Evolutionary conservation across 305 asterid species (phyloP).

Genomic region (Vinca major): DNA sequence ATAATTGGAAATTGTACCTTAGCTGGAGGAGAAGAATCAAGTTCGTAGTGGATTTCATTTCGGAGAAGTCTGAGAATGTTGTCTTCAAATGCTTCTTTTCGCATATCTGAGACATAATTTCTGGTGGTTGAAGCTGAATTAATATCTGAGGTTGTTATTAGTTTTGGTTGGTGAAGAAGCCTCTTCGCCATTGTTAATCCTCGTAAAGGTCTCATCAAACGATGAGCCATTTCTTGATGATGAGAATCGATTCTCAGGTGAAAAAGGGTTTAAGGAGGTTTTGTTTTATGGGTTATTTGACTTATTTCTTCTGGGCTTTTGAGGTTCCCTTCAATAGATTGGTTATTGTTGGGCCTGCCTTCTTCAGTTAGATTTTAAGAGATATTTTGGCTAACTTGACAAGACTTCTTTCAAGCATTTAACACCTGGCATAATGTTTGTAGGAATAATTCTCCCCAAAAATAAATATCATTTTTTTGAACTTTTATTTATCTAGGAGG

Average conservation of each 20-base stretch:
- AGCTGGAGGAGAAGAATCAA: slow-evolving; percentile 45
- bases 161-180: slow-evolving; percentile 27
- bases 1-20: slow-evolving; percentile 31
- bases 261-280: slow-evolving; percentile 15
- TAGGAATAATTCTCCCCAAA: too few species aligned
- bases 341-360: too few species aligned
- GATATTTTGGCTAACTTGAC: too few species aligned
- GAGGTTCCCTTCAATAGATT: too few species aligned
- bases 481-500: too few species aligned
- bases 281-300: background rate
- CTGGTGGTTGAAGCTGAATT: slow-evolving; percentile 25
- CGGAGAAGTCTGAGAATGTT: slow-evolving; percentile 71
- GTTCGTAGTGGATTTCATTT: slow-evolving; percentile 62
- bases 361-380: too few species aligned
- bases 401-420: too few species aligned
- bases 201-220: slow-evolving; percentile 38
- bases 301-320: too few species aligned
- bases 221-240: slow-evolving; percentile 36
- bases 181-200: slow-evolving; percentile 21
- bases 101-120: slow-evolving; percentile 56
- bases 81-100: slow-evolving; percentile 65
- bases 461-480: too few species aligned
- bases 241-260: background rate
- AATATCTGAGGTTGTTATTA: background rate
- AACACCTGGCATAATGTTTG: too few species aligned